These are phyloP conservation scores for Solanum pennellii DNA, from an alignment of 257 asterid species.

Conservation along the genomic window DNA sequence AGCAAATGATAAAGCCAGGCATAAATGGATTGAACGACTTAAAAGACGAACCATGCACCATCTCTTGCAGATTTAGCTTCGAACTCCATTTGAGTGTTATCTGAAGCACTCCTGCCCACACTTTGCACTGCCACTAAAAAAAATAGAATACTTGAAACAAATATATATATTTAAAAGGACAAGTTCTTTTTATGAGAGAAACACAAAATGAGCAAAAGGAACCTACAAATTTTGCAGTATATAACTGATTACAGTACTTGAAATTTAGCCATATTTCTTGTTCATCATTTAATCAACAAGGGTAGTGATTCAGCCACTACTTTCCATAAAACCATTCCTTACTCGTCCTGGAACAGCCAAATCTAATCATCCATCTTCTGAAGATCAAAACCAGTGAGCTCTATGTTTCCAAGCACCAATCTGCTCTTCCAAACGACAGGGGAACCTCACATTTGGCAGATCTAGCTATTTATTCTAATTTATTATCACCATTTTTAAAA, in stretches of 20 bases:
- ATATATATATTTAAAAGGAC: neutral
- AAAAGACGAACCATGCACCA: constrained; percentile 84
- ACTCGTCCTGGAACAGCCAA: neutral
- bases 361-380: neutral
- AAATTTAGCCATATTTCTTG: neutral
- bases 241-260: neutral
- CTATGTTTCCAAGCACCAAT: neutral
- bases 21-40: neutral
- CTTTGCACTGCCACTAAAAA: constrained; percentile 27
- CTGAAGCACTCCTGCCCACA: constrained; percentile 42
- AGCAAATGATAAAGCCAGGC: neutral
- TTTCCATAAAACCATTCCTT: neutral
- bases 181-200: neutral
- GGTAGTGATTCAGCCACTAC: neutral
- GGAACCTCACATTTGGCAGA: neutral
- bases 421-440: neutral
- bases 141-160: neutral
- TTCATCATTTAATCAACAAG: neutral
- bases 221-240: neutral
- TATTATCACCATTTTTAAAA: neutral
- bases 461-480: neutral
- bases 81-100: constrained; percentile 67
- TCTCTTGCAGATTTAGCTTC: constrained; percentile 96
- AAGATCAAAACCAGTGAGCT: neutral
- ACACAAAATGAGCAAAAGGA: neutral